Base-by-base conservation (phyloP, 164 flowering plant species). In the Annona cherimola region DNA sequence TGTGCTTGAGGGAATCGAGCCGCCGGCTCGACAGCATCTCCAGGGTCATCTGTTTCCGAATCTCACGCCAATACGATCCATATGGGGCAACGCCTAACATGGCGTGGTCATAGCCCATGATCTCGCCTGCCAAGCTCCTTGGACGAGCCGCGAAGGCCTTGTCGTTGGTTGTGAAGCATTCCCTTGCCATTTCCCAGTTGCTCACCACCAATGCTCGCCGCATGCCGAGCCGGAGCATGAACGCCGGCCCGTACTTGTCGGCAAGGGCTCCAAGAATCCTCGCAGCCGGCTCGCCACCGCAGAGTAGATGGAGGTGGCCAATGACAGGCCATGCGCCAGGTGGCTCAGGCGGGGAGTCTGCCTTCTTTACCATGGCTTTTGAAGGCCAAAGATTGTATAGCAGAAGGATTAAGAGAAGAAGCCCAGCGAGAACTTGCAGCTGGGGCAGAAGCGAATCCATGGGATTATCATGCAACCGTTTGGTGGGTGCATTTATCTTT, bases 151-250 rank as follows among this genome's bases (percentile, higher is more conserved):
- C 60, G 16, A 61, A 14, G 45, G 45, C 64, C 63, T 43, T 66
- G 63, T 72, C 75, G 18, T 73, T 67, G 57, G 43, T 40, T 18
- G 76, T 73, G 42, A 73, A 73, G 42, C 76, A 73, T n/a, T 73
- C 76, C 67, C 40, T 61, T 4, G 65, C 70, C 19, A 68, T 42
- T 12, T 44, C 66, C 57, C 40, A 18, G 50, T 16, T 26, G 45
- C 61, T 60, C 18, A 73, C 44, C 19, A 73, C 45, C 12, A 73
- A 61, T 7, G 60, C 45, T 20, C 61, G 71, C 14, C 20, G 43
- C 43, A 42, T 19, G 4, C 71, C 76, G 3, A 73, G 35, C 4
- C 67, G 71, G 43, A 68, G 71, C 9, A 18, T 35, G 67, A 73
- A 73, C 20, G 45, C 66, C 14, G 76, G 71, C 3, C 76, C 76